Conservation (phyloP, 2,329 filamentous ascomycete species). For the Fusarium sp. region DNA sequence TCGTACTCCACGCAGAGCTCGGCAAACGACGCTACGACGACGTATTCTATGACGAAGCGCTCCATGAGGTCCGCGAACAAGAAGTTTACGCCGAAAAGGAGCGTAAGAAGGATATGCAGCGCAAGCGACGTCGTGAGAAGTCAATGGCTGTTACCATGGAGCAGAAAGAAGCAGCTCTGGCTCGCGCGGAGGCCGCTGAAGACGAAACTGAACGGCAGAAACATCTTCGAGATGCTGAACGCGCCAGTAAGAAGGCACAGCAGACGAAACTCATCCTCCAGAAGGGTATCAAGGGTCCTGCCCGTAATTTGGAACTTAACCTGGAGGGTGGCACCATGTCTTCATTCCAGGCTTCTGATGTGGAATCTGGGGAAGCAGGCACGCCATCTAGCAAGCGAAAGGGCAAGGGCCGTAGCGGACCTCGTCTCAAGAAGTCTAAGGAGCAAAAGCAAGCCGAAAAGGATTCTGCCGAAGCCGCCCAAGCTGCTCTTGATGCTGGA, state of each 20-base stretch:
- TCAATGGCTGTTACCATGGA: slow-evolving; percentile 94
- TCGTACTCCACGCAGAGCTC: slow-evolving; percentile 73
- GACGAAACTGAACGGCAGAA: slow-evolving; percentile 85
- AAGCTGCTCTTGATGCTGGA: slow-evolving; percentile 82
- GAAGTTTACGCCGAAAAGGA: slow-evolving; percentile 96
- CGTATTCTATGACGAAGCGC: slow-evolving; percentile 80
- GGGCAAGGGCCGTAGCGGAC: slow-evolving; percentile 64
- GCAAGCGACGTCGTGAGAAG: slow-evolving; percentile 94
- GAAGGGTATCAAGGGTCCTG: slow-evolving; percentile 84
- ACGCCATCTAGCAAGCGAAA: slow-evolving; percentile 48
- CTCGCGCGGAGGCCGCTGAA: slow-evolving; percentile 78
- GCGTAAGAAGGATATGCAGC: slow-evolving; percentile 99
- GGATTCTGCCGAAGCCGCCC: slow-evolving; percentile 84
- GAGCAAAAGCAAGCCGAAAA: slow-evolving; percentile 85
- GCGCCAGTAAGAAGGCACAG: slow-evolving; percentile 90
- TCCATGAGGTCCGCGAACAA: slow-evolving; percentile 86
- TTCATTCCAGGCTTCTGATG: slow-evolving; percentile 77
- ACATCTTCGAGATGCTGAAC: slow-evolving; percentile 85
- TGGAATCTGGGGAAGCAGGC: slow-evolving; percentile 57
- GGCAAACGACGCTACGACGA: slow-evolving; percentile 81
- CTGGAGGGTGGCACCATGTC: slow-evolving; percentile 87
- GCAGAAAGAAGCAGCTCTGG: slow-evolving; percentile 84
- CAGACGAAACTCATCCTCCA: slow-evolving; percentile 89
- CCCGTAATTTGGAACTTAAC: slow-evolving; percentile 76
- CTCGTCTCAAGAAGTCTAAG: slow-evolving; percentile 89